Evolutionary conservation across 495 filamentous ascomycete species (phyloP).

Genomic region (Polyplosphaeria fusca): DNA sequence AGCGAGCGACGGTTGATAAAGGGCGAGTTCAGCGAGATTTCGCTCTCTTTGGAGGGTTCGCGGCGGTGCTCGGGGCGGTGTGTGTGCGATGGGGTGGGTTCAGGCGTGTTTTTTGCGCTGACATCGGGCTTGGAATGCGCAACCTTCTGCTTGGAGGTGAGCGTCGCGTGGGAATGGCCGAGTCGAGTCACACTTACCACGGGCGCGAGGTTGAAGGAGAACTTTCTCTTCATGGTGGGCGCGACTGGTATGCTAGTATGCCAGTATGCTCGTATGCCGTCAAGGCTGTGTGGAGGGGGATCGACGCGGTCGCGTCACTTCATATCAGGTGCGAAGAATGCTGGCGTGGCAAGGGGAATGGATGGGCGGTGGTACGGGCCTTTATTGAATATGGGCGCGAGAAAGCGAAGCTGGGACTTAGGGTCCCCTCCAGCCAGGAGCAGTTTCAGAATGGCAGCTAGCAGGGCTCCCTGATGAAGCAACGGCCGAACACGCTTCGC

Average conservation of each 20-base stretch:
- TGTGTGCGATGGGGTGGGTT: constrained; percentile 10
- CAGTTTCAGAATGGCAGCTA: constrained; percentile 9
- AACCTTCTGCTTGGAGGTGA: constrained; percentile 29
- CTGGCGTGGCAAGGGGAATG: background rate
- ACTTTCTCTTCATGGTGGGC: constrained; percentile 38
- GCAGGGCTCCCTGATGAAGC: background rate
- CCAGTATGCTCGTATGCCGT: background rate
- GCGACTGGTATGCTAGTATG: background rate
- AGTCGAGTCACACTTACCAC: constrained; percentile 12
- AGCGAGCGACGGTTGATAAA: constrained; percentile 39
- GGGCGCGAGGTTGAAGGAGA: constrained; percentile 37
- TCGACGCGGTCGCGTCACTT: background rate
- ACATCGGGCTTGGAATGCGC: constrained; percentile 26
- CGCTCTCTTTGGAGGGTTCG: constrained; percentile 28
- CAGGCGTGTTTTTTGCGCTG: constrained; percentile 6
- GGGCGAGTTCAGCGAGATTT: constrained; percentile 35
- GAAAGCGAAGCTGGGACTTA: background rate
- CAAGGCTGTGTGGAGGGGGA: too few species aligned
- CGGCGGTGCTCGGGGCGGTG: constrained; percentile 12
- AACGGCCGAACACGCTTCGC: background rate
- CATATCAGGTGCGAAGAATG: background rate
- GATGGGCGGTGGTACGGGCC: constrained; percentile 1
- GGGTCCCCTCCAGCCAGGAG: constrained; percentile 1
- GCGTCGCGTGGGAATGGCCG: constrained; percentile 4
- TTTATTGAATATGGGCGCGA: background rate